Evolutionary conservation across 1,284 basidiomycete species (phyloP).

Genomic region (Apiotrichum sp.): DNA sequence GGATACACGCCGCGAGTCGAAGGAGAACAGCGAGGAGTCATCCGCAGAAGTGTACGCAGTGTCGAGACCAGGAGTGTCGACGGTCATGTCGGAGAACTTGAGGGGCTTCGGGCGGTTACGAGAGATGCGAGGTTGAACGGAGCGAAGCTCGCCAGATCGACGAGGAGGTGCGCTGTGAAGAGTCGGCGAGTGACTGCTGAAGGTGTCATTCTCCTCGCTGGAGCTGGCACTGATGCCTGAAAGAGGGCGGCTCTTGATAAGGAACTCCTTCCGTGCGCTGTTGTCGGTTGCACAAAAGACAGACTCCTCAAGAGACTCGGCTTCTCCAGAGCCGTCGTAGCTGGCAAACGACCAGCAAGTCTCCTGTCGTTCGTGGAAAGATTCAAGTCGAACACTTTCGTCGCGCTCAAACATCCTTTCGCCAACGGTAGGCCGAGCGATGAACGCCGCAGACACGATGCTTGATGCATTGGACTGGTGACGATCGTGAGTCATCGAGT

Average conservation of each 20-base stretch:
- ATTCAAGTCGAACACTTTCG: slow-evolving; percentile 34
- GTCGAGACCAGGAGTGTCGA: slow-evolving; percentile 32
- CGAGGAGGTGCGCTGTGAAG: not conserved
- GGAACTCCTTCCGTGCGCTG: slow-evolving; percentile 12
- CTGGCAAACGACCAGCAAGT: not conserved
- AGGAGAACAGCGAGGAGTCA: slow-evolving; percentile 30
- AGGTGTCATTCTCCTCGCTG: slow-evolving; percentile 25
- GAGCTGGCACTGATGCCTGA: slow-evolving; percentile 1
- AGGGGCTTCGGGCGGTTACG: slow-evolving; percentile 28
- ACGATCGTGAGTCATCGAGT: slow-evolving; percentile 60
- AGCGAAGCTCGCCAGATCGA: not conserved
- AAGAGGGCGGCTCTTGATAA: slow-evolving; percentile 22
- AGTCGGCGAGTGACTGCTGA: slow-evolving; percentile 19
- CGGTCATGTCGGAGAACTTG: slow-evolving; percentile 6
- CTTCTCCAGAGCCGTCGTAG: slow-evolving; percentile 7
- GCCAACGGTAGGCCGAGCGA: slow-evolving; percentile 68
- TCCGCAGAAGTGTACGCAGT: slow-evolving; percentile 28
- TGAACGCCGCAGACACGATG: slow-evolving; percentile 54
- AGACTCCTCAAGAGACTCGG: slow-evolving; percentile 46
- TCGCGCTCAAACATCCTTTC: slow-evolving; percentile 80
- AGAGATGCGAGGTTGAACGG: not conserved
- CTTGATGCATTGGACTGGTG: slow-evolving; percentile 59
- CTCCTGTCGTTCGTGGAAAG: slow-evolving; percentile 8
- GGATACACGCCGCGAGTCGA: slow-evolving; percentile 27
- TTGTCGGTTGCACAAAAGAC: slow-evolving; percentile 50